A percentile compares a stretch with the other conserved stretches of the same genome.
phyloP scores from a whole-genome alignment of 2,329 filamentous ascomycete genomes.

The Lecanicillium sp. region DNA sequence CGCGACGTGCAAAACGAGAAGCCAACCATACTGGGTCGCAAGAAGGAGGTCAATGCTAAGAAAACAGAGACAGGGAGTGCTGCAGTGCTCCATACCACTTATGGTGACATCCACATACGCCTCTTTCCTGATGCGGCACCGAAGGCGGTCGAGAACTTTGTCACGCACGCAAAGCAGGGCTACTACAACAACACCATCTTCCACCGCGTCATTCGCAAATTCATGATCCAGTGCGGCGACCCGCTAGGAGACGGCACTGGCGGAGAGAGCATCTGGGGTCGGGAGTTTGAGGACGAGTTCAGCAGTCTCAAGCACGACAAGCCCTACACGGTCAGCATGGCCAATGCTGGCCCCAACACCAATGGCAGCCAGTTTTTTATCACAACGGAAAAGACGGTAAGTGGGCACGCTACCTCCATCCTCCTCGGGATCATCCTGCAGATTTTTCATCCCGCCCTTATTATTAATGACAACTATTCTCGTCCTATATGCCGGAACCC shows the following conservation, averaged over 20 bases:
- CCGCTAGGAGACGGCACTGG: slow-evolving; percentile 87
- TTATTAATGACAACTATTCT: background rate
- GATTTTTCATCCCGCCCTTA: slow-evolving; percentile 6
- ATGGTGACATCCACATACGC: slow-evolving; percentile 89
- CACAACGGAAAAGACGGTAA: slow-evolving; percentile 88
- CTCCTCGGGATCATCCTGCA: slow-evolving; percentile 6
- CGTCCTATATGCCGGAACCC: slow-evolving; percentile 9
- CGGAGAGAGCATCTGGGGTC: slow-evolving; percentile 85
- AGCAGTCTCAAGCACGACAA: slow-evolving; percentile 88
- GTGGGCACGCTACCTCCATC: slow-evolving; percentile 26
- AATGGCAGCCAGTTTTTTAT: slow-evolving; percentile 99
- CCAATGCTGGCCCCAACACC: slow-evolving; percentile 90
- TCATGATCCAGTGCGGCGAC: slow-evolving; percentile 98
- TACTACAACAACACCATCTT: slow-evolving; percentile 99
- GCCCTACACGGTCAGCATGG: slow-evolving; percentile 95
- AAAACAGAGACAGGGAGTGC: slow-evolving; percentile 67
- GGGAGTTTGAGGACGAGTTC: slow-evolving; percentile 94
- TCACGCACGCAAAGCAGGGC: slow-evolving; percentile 78
- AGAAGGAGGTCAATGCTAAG: slow-evolving; percentile 48
- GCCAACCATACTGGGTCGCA: slow-evolving; percentile 59
- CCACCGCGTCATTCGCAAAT: slow-evolving; percentile 93
- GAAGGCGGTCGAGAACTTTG: slow-evolving; percentile 95
- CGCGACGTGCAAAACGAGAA: slow-evolving; percentile 95
- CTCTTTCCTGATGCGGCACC: slow-evolving; percentile 91
- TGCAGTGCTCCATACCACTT: slow-evolving; percentile 84